These are phyloP conservation scores for Glycine latifolia DNA, from an alignment of 306 rosid species.

Conservation along the genomic window DNA sequence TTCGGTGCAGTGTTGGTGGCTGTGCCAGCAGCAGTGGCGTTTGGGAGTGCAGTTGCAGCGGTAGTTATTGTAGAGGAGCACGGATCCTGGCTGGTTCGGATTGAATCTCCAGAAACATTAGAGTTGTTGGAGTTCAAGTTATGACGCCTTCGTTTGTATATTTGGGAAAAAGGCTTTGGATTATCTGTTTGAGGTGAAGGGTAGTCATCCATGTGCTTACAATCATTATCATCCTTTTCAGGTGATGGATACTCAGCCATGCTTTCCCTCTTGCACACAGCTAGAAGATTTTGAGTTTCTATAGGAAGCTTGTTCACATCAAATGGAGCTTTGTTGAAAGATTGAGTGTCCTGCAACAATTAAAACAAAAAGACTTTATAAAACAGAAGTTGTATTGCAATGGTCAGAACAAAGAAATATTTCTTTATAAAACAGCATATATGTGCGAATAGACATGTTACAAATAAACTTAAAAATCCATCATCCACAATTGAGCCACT, in stretches of 20 bases:
- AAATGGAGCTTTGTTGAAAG: slow-evolving; percentile 58
- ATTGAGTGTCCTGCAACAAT: slow-evolving; percentile 66
- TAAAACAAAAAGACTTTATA: not conserved
- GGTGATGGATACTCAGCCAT: slow-evolving; percentile 67
- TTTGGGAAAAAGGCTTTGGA: slow-evolving; percentile 67
- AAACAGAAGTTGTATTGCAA: no score
- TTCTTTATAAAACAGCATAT: slow-evolving; percentile 11
- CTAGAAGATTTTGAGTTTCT: slow-evolving; percentile 60
- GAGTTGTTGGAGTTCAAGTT: slow-evolving; percentile 63
- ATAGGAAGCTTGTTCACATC: slow-evolving; percentile 70
- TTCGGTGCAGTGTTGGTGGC: slow-evolving; percentile 53
- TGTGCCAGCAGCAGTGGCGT: slow-evolving; percentile 37
- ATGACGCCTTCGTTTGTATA: slow-evolving; percentile 79
- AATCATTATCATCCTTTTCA: slow-evolving; percentile 48
- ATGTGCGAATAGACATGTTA: not conserved
- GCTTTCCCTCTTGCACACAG: slow-evolving; percentile 81
- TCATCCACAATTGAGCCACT: not conserved
- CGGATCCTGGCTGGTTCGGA: slow-evolving; percentile 65
- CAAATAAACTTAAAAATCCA: slow-evolving; percentile 6
- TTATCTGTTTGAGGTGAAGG: slow-evolving; percentile 62
- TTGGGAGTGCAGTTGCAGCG: slow-evolving; percentile 57
- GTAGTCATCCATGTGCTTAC: slow-evolving; percentile 50
- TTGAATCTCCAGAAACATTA: slow-evolving; percentile 71
- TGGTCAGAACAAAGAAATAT: no score
- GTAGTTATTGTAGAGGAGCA: slow-evolving; percentile 80